These are phyloP conservation scores for Hemisphaericaspora nanyangensis DNA, from an alignment of 805 yeast genomes.

Conservation along the genomic window DNA sequence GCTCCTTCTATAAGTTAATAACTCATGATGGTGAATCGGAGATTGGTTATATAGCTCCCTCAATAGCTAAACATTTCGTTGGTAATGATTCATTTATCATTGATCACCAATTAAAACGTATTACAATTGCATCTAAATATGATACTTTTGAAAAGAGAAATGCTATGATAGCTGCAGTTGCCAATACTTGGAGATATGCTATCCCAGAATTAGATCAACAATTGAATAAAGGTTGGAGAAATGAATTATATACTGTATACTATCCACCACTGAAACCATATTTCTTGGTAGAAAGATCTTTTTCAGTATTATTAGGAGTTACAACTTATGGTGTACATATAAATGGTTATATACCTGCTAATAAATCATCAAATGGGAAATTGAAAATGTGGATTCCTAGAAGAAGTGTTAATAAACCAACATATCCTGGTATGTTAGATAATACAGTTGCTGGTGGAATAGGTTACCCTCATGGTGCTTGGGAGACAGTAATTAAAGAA, in stretches of 20 bases:
- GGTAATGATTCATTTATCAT: slow-evolving; percentile 13
- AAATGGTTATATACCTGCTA: slow-evolving; percentile 65
- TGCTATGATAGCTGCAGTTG: slow-evolving; percentile 40
- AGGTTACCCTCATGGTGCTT: slow-evolving; percentile 71
- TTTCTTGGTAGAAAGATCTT: slow-evolving; percentile 72
- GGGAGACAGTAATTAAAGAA: slow-evolving; percentile 81
- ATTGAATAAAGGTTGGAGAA: slow-evolving; percentile 71
- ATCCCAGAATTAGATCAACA: slow-evolving; percentile 19
- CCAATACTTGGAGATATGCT: slow-evolving; percentile 31
- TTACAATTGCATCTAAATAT: slow-evolving; percentile 24
- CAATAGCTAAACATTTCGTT: slow-evolving; percentile 21
- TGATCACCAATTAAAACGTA: slow-evolving; percentile 18
- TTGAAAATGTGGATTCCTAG: slow-evolving; percentile 79
- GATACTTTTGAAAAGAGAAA: slow-evolving; percentile 41
- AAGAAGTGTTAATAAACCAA: slow-evolving; percentile 71
- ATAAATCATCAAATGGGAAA: slow-evolving; percentile 32
- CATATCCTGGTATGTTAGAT: slow-evolving; percentile 89
- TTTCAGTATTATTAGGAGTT: slow-evolving; percentile 78
- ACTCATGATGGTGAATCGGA: slow-evolving; percentile 26
- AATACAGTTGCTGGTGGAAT: slow-evolving; percentile 95
- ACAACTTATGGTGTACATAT: slow-evolving; percentile 89
- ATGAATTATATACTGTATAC: slow-evolving; percentile 76
- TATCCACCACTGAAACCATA: slow-evolving; percentile 55
- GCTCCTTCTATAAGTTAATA: slow-evolving; percentile 18
- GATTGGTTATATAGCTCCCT: slow-evolving; percentile 27